These are phyloP conservation scores for Metarhizium guizhouense DNA, from an alignment of 2,329 filamentous ascomycete genomes.

Conservation along the genomic window DNA sequence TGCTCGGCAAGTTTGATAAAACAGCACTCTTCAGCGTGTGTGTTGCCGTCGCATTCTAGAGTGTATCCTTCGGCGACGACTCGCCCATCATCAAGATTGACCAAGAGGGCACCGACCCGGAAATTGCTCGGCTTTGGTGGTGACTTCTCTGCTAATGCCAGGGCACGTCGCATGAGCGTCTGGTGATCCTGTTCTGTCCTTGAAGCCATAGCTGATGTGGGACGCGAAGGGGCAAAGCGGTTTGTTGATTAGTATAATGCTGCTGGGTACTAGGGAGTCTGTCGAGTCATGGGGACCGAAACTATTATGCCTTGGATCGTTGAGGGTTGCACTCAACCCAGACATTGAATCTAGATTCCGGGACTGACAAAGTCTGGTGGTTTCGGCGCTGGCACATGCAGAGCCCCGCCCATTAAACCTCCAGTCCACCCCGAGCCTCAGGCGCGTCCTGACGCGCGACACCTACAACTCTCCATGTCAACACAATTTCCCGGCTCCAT, in stretches of 20 bases:
- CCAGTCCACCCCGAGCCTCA: background rate
- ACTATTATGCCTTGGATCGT: background rate
- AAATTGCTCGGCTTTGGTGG: constrained; percentile 87
- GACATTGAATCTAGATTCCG: background rate
- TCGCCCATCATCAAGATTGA: constrained; percentile 38
- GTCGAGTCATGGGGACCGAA: background rate
- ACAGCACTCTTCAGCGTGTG: constrained; percentile 92
- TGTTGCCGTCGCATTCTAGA: constrained; percentile 83
- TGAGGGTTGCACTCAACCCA: background rate
- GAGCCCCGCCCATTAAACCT: constrained; percentile 5
- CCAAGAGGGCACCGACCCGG: constrained; percentile 84
- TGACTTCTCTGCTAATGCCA: constrained; percentile 68
- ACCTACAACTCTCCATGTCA: background rate
- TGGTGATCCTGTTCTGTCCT: constrained; percentile 31
- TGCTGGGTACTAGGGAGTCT: background rate
- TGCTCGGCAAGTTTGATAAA: constrained; percentile 59
- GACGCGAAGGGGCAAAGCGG: background rate
- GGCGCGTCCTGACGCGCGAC: constrained; percentile 12
- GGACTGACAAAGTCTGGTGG: background rate
- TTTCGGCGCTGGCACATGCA: background rate
- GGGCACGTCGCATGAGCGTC: constrained; percentile 57
- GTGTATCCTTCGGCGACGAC: constrained; percentile 82
- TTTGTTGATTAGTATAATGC: background rate
- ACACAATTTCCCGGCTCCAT: background rate
- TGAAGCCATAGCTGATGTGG: constrained; percentile 8